phyloP scores from a whole-genome alignment of 2,329 filamentous ascomycete genomes.

The Beauveria varroae region DNA sequence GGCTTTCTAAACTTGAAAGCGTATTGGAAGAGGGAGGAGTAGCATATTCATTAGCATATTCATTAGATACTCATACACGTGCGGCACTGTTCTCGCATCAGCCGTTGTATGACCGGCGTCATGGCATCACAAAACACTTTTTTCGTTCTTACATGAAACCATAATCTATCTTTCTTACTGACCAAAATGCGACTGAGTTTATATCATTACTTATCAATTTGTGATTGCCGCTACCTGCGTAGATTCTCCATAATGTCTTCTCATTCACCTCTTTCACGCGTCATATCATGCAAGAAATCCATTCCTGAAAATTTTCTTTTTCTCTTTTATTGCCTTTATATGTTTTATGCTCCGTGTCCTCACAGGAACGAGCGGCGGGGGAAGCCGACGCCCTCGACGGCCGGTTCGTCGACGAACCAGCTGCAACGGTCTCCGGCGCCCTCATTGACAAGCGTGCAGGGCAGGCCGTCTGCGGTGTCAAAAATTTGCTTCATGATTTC shows the following conservation, averaged over 20 bases:
- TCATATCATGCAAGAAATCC: background rate
- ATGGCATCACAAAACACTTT: background rate
- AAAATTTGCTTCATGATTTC: constrained; percentile 91
- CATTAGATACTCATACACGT: no score
- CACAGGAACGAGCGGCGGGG: constrained; percentile 62
- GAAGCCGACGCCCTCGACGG: constrained; percentile 78
- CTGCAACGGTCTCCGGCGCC: constrained; percentile 76
- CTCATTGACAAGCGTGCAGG: constrained; percentile 83
- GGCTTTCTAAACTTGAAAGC: constrained; percentile 19
- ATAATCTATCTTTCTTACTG: background rate
- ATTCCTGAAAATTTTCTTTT: background rate
- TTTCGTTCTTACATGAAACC: background rate
- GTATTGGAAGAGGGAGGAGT: background rate
- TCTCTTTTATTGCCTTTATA: background rate
- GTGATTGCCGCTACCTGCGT: background rate
- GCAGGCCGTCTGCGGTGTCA: constrained; percentile 67
- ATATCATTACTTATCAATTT: background rate
- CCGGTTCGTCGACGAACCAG: constrained; percentile 89
- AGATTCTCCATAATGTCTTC: background rate
- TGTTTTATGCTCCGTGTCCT: background rate
- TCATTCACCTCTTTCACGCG: background rate
- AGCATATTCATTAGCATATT: background rate
- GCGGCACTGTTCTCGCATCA: background rate
- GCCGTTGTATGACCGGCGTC: background rate
- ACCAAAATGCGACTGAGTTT: background rate